Base-by-base conservation (phyloP, 768 basidiomycete species). In the Calocera cornea region DNA sequence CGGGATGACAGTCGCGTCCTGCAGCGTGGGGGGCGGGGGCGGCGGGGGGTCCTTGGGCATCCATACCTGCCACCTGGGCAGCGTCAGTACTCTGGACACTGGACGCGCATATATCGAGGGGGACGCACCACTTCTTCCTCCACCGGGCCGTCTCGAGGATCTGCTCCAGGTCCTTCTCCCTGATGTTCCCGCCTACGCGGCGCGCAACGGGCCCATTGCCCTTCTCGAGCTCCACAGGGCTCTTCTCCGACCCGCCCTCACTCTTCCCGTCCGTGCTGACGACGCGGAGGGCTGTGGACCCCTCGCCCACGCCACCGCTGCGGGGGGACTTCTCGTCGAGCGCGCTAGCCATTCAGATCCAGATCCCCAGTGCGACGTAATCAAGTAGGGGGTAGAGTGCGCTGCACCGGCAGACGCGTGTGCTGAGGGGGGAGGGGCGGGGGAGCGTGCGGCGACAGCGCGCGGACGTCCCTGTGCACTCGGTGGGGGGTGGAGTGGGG, bases 1-100 rank as follows among this genome's bases (percentile, higher is more conserved):
- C 0, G 90, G 89, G 36, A 84, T 86, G 47, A 83, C 72, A 77
- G 84, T 71, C 0, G 86, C 87, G 69, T 85, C 83, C n/a, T 81
- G 80, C 17, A 89, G 75, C 1, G 82, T 81, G 8, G 74, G 71
- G 12, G 82, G 84, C 1, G 87, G 79, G 2, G 83, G 83, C 0
- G 84, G 82, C 0, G 86, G 88, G 1, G 81, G 81, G 49, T 84
- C 78, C 54, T 79, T 79, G 1, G 87, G 87, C 67, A 84, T 77
- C 87, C 86, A 76, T 66, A 77, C 40, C 69, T 77, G 75, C 72
- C 73, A 72, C 71, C 71, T 68, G 36, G 11, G 24, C 2, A 10
- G 14, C 14, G 22, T 60, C 22, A 47, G 41, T 49, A 66, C 8
- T 2, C 41, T 7, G 22, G 8, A 66, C 50, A 2, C 10, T 14